phyloP scores from a whole-genome alignment of 1,284 basidiomycete species.

The Ceratobasidium sp. region DNA sequence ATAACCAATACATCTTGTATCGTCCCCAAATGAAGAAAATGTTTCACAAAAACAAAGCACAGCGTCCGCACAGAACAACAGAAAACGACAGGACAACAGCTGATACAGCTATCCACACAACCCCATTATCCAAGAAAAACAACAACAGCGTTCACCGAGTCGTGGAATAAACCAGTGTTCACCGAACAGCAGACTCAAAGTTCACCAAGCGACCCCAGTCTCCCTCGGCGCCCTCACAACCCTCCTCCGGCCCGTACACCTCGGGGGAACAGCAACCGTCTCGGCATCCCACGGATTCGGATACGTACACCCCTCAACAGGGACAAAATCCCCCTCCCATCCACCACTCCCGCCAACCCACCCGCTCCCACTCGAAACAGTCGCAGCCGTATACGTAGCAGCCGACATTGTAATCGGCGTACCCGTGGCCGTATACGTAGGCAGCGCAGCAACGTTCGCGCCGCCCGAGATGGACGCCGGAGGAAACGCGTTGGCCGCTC shows the following conservation, averaged over 20 bases:
- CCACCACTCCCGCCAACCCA: constrained; percentile 76
- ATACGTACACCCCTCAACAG: constrained; percentile 74
- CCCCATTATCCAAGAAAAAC: neutral
- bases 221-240: constrained; percentile 6
- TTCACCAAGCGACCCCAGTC: constrained; percentile 18
- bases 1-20: neutral
- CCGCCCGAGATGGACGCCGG: constrained; percentile 32
- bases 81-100: constrained; percentile 23
- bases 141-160: neutral
- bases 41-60: neutral
- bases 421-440: constrained; percentile 66
- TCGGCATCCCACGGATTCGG: constrained; percentile 73
- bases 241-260: constrained; percentile 19
- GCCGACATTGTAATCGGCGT: constrained; percentile 52
- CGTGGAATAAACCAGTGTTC: too few species aligned
- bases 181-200: neutral
- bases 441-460: constrained; percentile 59
- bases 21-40: constrained; percentile 14
- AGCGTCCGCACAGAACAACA: neutral
- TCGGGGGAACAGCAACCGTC: constrained; percentile 63
- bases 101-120: neutral
- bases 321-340: constrained; percentile 74
- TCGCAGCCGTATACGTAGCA: constrained; percentile 55
- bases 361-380: constrained; percentile 69
- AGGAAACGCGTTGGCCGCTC: constrained; percentile 11